Conservation (phyloP, 768 basidiomycete genomes). For the Crassisporium funariophilum region DNA sequence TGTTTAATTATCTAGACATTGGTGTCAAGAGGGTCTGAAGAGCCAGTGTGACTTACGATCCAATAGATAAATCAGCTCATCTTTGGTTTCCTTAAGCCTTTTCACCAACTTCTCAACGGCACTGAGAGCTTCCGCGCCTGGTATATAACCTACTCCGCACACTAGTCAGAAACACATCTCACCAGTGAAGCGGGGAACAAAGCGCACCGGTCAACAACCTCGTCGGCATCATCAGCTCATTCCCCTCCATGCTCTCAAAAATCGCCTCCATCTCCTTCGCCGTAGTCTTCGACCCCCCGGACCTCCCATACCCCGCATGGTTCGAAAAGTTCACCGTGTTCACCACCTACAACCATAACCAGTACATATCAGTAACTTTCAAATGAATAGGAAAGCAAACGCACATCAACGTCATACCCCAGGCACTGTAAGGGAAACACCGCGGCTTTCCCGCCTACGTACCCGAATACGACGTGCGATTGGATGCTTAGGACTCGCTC, state of each 20-base stretch:
- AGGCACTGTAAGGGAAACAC: conserved; percentile 80
- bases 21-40: neutral
- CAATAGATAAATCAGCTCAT: conserved; percentile 78
- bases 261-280: conserved; percentile 76
- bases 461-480: conserved; percentile 92
- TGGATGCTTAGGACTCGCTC: conserved; percentile 90
- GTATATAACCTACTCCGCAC: conserved; percentile 92
- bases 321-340: conserved; percentile 97
- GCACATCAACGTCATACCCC: conserved; percentile 94
- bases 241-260: conserved; percentile 71
- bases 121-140: conserved; percentile 75
- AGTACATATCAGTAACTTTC: conserved; percentile 14
- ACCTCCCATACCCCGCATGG: conserved; percentile 85
- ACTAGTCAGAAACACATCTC: too few species aligned
- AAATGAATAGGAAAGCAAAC: conserved; percentile 23
- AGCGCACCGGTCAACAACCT: conserved; percentile 79
- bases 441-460: conserved; percentile 86
- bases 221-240: conserved; percentile 71
- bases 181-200: too few species aligned
- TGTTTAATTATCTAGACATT: conserved; percentile 30
- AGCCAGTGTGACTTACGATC: conserved; percentile 67
- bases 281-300: conserved; percentile 77
- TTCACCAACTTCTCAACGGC: conserved; percentile 64
- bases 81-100: conserved; percentile 58
- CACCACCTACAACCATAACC: conserved; percentile 54